Evolutionary conservation across 2,329 filamentous ascomycete genomes (phyloP), one percentile per base, ranked within the genome.

Genomic region (Colletotrichum cordylinicola): DNA sequence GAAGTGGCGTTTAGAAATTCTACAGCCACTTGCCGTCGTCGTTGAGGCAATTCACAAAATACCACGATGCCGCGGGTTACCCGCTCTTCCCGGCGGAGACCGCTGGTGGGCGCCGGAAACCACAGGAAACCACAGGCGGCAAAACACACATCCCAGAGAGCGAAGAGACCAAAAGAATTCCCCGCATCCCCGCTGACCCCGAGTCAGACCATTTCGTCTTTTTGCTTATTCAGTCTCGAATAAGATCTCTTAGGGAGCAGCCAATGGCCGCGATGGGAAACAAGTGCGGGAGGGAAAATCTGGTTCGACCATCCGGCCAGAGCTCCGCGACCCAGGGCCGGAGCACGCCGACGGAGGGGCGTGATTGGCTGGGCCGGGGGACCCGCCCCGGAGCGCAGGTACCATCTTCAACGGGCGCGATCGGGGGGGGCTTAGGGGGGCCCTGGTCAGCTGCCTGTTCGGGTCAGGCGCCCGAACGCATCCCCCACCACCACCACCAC

Each of bases 371-470:
- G 16, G 4, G 0, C 31, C 15, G 10, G 18, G 8, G 13, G 8
- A 61, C 13, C 55, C 33, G 64, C 18, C 12, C 35, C 43, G 48
- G 58, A 43, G 58, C 31, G 39, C 61, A 56, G 55, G 56, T 52
- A 55, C 61, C 72, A 67, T 67, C 62, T 67, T 52, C 43, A 72
- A 75, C 73, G 73, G 68, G 24, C 27, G 33, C 52, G 10, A 60
- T 67, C 69, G 72, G 69, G 18, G n/a, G 31, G 13, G 3, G 6
- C 9, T 48, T 48, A n/a, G 39, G 39, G 39, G 18, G 0, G 18
- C 66, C 66, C 66, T 15, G n/a, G 35, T 65, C 43, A 65, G 70
- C 43, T 76, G 74, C 74, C 74, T 74, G 39, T 55, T 76, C 18
- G 48, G 70, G 74, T 35, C 70, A 76, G 71, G 74, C 65, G 74